Conservation (phyloP, 1,284 basidiomycete genomes). For the Ustilago nuda region DNA sequence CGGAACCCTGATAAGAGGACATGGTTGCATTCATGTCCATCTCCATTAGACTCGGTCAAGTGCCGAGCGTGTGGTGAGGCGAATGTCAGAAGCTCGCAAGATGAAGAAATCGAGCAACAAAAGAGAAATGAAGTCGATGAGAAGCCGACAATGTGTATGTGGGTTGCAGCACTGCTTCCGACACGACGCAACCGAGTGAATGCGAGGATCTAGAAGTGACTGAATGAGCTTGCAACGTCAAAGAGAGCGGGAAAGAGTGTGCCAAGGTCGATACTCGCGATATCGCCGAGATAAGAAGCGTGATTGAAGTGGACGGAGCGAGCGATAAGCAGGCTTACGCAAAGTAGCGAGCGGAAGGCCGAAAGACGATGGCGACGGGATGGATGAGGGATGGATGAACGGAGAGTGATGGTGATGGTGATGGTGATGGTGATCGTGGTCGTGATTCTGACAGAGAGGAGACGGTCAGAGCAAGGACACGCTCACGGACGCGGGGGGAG, state of each 20-base stretch:
- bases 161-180: background rate
- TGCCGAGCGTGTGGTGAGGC: constrained; percentile 10
- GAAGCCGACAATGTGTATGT: background rate
- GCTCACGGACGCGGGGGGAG: no score
- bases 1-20: constrained; percentile 52
- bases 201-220: background rate
- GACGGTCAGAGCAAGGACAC: background rate
- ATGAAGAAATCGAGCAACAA: background rate
- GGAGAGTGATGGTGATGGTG: background rate
- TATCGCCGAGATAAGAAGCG: background rate
- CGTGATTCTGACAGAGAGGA: background rate
- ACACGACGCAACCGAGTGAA: background rate
- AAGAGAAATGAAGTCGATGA: background rate
- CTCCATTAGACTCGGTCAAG: constrained; percentile 19
- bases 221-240: background rate
- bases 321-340: background rate
- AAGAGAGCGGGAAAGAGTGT: no score
- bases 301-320: background rate
- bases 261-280: background rate
- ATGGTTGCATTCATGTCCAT: constrained; percentile 58
- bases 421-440: background rate
- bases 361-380: background rate
- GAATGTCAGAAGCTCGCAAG: background rate
- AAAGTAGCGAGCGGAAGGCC: background rate
- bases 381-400: background rate